Conservation (phyloP, 2,329 filamentous ascomycete genomes). For the Plenodomus lindquistii region DNA sequence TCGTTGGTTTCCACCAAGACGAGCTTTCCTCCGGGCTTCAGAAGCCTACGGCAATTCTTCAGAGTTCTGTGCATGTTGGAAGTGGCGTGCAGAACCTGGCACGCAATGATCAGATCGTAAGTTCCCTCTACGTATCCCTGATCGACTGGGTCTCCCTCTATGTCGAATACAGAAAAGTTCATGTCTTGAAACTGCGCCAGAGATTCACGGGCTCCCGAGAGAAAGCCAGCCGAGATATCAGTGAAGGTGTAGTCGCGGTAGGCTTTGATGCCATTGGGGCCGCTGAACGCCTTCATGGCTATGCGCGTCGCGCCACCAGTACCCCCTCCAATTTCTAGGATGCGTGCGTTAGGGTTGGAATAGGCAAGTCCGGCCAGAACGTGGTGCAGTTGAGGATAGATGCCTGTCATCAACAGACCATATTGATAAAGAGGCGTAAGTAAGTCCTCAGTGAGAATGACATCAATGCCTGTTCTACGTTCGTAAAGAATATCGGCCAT, state of each 20-base stretch:
- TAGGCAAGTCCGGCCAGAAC: slow-evolving; percentile 44
- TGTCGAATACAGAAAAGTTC: slow-evolving; percentile 15
- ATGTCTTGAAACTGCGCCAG: slow-evolving; percentile 1
- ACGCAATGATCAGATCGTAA: neutral
- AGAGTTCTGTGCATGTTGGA: slow-evolving; percentile 11
- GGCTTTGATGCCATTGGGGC: slow-evolving; percentile 2
- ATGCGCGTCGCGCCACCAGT: slow-evolving; percentile 10
- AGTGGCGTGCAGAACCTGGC: slow-evolving; percentile 17
- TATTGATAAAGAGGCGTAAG: slow-evolving; percentile 11
- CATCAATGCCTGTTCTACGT: slow-evolving; percentile 8
- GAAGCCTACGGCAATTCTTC: slow-evolving; percentile 16
- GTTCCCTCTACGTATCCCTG: neutral
- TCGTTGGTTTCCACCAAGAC: slow-evolving; percentile 48
- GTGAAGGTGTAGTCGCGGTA: slow-evolving; percentile 22
- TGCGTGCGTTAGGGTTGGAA: slow-evolving; percentile 38
- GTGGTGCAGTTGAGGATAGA: slow-evolving; percentile 12
- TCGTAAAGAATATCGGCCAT: slow-evolving; percentile 10
- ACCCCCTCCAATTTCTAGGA: slow-evolving; percentile 38
- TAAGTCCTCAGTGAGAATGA: slow-evolving; percentile 9
- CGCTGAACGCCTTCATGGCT: slow-evolving; percentile 1
- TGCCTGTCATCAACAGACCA: slow-evolving; percentile 10
- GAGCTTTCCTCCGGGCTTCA: slow-evolving; percentile 50
- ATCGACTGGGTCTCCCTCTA: slow-evolving; percentile 6
- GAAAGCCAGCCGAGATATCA: slow-evolving; percentile 12
- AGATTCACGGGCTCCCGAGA: slow-evolving; percentile 5